phyloP scores from a whole-genome alignment of 1,139 yeast species.

The Sugiyamaella castrensis region DNA sequence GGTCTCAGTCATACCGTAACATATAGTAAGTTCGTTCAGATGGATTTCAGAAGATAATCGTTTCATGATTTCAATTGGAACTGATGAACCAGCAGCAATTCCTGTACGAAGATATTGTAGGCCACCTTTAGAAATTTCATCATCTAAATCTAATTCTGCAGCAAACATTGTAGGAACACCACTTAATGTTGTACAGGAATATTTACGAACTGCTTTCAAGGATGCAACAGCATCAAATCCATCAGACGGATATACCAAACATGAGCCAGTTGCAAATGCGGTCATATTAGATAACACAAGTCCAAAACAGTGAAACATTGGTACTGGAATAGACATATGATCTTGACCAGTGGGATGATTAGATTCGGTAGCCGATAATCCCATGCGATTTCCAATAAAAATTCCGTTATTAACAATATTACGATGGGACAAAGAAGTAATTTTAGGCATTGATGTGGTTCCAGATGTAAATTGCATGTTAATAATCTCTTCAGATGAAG shows the following conservation, averaged over 20 bases:
- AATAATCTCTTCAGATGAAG: slow-evolving; percentile 27
- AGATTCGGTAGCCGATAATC: slow-evolving; percentile 27
- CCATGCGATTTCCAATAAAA: slow-evolving; percentile 33
- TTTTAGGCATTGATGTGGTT: slow-evolving; percentile 35
- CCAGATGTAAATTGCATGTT: slow-evolving; percentile 40
- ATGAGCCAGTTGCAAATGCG: slow-evolving; percentile 31
- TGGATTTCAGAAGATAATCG: slow-evolving; percentile 25
- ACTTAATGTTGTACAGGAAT: slow-evolving; percentile 33
- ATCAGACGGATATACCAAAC: slow-evolving; percentile 35
- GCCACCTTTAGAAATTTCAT: slow-evolving; percentile 27
- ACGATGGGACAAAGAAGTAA: slow-evolving; percentile 33
- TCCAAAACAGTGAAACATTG: slow-evolving; percentile 39
- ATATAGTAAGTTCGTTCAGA: slow-evolving; percentile 32
- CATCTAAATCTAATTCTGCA: slow-evolving; percentile 32
- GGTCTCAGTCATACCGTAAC: slow-evolving; percentile 40
- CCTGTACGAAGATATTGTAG: slow-evolving; percentile 32
- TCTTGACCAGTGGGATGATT: slow-evolving; percentile 34
- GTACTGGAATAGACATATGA: slow-evolving; percentile 36
- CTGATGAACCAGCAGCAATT: slow-evolving; percentile 36
- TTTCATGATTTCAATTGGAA: slow-evolving; percentile 35
- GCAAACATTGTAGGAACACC: slow-evolving; percentile 40
- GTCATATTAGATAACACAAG: slow-evolving; percentile 37
- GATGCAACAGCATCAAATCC: slow-evolving; percentile 32
- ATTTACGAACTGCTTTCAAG: slow-evolving; percentile 28
- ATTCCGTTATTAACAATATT: slow-evolving; percentile 35